Base-by-base conservation (phyloP, 2,329 filamentous ascomycete species). In the Juglanconis oblonga region DNA sequence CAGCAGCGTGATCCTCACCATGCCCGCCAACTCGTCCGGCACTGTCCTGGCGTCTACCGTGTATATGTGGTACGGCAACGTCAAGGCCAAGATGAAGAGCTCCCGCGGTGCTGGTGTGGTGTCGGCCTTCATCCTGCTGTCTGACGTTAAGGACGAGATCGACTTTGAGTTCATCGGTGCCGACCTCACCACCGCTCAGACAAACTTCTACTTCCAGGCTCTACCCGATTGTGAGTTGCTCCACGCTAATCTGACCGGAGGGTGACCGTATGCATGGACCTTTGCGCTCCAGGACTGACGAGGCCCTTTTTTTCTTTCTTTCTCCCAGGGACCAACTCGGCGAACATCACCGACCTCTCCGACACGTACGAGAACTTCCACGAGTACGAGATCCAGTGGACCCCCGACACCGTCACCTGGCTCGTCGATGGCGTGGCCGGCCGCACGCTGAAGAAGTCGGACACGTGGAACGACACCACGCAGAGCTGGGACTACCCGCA, bases 11-110 rank as follows among this genome's bases (percentile, higher is more conserved):
- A 80, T 97, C 55, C 80, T 99, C 70, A 98, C 94, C 66, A 97
- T 99, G 94, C 87, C 91, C 47, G 84, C 88, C 65, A 83, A 89
- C 67, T 93, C 90, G 38, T 89, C 91, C 45, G 95, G 95, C 58
- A 97, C 95, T 9, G 85, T 99, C 50, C 77, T 99, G 58, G 90
- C 92, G 65, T 82, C 85, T 7, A 94, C 92, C 60, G 82, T 86
- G 66, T 98, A 97, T 77, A 88, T 99, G 76, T 98, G 95, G 95
- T 99, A 98, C 75, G 95, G 95, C 71, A 97, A 90, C 75, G 88
- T 97, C 69, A 90, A 89, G 73, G 92, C 91, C 57, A 90, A 80
- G 59, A 80, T 98, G 74, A 95, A 92, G 81, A 94, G 92, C 0
- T 89, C 88, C 65, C 87, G 90, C 69, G 93, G 92, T 60, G 78